Evolutionary conservation across 164 flowering plant genomes (phyloP).

Genomic region (Sextonia rubra): DNA sequence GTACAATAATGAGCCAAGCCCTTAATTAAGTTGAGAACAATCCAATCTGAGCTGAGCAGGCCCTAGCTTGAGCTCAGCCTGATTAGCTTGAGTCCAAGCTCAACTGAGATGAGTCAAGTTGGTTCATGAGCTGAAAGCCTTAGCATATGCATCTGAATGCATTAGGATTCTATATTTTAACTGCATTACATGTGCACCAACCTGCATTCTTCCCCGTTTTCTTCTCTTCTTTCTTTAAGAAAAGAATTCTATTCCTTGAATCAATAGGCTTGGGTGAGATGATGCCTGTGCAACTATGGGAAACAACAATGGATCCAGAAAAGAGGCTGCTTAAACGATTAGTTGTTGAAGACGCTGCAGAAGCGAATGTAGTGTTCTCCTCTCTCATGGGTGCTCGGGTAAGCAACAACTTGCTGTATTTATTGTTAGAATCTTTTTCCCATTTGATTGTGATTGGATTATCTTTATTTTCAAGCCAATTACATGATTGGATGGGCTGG

Average conservation of each 20-base stretch:
- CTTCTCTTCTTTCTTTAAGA: too few relatives aligned
- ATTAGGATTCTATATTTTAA: too few relatives aligned
- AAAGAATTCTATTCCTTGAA: not conserved
- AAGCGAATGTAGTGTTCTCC: constrained; percentile 33
- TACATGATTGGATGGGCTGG: not conserved
- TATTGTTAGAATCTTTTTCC: not conserved
- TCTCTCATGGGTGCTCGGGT: constrained; percentile 93
- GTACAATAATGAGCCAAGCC: too few relatives aligned
- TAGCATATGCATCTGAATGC: too few relatives aligned
- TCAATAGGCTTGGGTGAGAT: constrained; percentile 87
- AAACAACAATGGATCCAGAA: constrained; percentile 91
- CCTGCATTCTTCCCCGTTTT: too few relatives aligned
- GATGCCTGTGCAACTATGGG: constrained; percentile 98
- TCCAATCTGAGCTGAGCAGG: too few relatives aligned
- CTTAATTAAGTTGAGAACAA: too few relatives aligned
- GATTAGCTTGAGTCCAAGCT: too few relatives aligned
- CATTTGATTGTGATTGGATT: not conserved
- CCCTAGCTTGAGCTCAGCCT: too few relatives aligned
- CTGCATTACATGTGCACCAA: too few relatives aligned
- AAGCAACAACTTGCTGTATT: constrained; percentile 14
- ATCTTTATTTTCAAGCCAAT: not conserved
- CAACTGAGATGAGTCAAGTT: too few relatives aligned
- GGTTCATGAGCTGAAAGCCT: too few relatives aligned
- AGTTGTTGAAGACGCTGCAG: constrained; percentile 50
- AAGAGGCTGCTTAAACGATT: constrained; percentile 70